Evolutionary conservation across 805 yeast genomes (phyloP), one percentile per base, ranked within the genome.

Genomic region (Starmera pachycereana): DNA sequence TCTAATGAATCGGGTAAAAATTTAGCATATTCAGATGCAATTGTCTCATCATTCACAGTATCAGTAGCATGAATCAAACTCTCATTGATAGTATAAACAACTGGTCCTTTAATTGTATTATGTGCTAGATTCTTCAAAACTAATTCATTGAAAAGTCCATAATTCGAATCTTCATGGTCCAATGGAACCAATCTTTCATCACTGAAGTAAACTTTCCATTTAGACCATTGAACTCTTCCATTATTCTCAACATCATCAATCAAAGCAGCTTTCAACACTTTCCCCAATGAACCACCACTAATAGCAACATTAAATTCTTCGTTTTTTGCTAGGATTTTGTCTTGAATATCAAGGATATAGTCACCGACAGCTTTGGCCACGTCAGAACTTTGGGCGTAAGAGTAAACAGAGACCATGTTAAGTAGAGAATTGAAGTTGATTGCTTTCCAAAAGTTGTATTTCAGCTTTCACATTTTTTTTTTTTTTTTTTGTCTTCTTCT

Each of bases 181-280:
- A 86, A 68, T 9, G 95, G 84, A 31, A 89, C 96, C 46, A 89
- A 61, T 61, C 97, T 75, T 65, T 89, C 97, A 57, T 89, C 97
- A 48, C 89, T 79, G 62, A 89, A 87, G 64, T 70, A 89, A 11
- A 89, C 78, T 44, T 76, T 76, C 94, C 95, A 84, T 49, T 76
- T 69, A 31, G 63, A 59, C 90, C 94, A 84, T 51, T 75, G 62
- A 28, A 80, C 70, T 42, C 67, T 51, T 2, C 58, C 41, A 1
- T 68, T 62, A 33, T 71, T 55, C 12, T 62, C 64, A 19, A 59
- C 40, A 56, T 84, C 72, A 45, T 74, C 76, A 40, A 87, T 71
- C 46, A 88, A 68, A 4, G 87, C 90, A 36, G 69, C 66, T 44
- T 73, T 71, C 33, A 68, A 47, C 2, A 79, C 86, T 50, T 81